Base-by-base conservation (phyloP, 2,329 filamentous ascomycete species). In the Scopulariopsis brevicaulis region DNA sequence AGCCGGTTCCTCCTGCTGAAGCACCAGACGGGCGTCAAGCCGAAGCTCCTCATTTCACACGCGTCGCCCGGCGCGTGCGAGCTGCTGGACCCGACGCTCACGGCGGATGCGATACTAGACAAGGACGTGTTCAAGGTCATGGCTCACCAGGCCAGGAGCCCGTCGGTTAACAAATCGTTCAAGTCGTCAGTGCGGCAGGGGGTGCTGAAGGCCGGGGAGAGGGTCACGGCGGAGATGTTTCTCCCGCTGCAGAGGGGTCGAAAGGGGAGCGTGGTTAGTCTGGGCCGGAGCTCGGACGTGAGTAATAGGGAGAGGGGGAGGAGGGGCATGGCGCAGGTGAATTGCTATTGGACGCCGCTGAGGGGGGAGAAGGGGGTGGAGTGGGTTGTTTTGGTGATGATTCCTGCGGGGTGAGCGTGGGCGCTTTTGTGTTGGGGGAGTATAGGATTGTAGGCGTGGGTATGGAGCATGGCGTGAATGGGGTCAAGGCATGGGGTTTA, bases 51-150 rank as follows among this genome's bases (percentile, higher is more conserved):
- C 57, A 71, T 82, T 35, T 66, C 72, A 8, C 78, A 74, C 64
- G 75, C 73, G 62, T 80, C 77, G 1, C 68, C 71, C 7, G 71
- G 74, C 12, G 73, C 79, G 54, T 68, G 77, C 0, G 73, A 78
- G 12, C 67, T 79, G 12, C 70, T 83, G 1, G 73, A 74, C 14
- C 68, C 79, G 2, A 68, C 67, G 18, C 64, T 69, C 37, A 65
- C 66, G 2, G 63, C 65, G 3, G 68, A 70, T 1, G 66, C 70
- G 1, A 69, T 77, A 18, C 65, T 73, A 54, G 73, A 76, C 53
- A 74, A 72, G 61, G 79, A 84, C 60, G 71, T 83, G 14, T 84
- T 84, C 64, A 72, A 75, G 48, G 74, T 83, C n/a, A 71, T 84
- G 4, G 67, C 71, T 4, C 72, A 77, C n/a, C 72, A 76, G 52